Conservation (phyloP, 1,284 basidiomycete genomes). For the Tetrapyrgos nigripes region DNA sequence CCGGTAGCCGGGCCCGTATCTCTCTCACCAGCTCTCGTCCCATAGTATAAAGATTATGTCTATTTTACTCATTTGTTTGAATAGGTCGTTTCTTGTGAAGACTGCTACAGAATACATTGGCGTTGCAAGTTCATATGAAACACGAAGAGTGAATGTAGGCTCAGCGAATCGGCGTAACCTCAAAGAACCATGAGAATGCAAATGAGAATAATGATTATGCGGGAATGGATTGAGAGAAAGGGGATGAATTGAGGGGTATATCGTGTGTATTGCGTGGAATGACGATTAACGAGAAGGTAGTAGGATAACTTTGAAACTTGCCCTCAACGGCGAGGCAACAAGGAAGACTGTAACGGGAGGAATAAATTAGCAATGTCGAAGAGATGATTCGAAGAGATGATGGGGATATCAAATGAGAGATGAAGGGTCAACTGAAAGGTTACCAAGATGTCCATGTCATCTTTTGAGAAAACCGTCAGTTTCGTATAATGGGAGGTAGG, state of each 20-base stretch:
- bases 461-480: constrained; percentile 57
- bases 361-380: constrained; percentile 1
- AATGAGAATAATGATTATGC: neutral
- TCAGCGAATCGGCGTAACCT: neutral
- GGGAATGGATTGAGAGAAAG: neutral
- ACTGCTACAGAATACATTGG: neutral
- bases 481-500: constrained; percentile 78
- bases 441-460: constrained; percentile 11
- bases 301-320: neutral
- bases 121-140: neutral
- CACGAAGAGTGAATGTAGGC: neutral
- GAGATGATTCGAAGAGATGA: neutral
- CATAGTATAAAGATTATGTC: neutral
- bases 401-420: too few species aligned
- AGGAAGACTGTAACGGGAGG: neutral
- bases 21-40: too few species aligned
- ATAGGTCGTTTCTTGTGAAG: neutral
- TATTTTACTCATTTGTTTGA: neutral
- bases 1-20: too few species aligned
- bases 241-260: neutral
- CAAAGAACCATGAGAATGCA: neutral
- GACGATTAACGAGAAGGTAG: neutral
- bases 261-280: neutral
- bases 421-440: constrained; percentile 2
- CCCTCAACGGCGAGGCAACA: neutral